phyloP scores from a whole-genome alignment of 768 basidiomycete genomes.

The Termitomyces heimii region DNA sequence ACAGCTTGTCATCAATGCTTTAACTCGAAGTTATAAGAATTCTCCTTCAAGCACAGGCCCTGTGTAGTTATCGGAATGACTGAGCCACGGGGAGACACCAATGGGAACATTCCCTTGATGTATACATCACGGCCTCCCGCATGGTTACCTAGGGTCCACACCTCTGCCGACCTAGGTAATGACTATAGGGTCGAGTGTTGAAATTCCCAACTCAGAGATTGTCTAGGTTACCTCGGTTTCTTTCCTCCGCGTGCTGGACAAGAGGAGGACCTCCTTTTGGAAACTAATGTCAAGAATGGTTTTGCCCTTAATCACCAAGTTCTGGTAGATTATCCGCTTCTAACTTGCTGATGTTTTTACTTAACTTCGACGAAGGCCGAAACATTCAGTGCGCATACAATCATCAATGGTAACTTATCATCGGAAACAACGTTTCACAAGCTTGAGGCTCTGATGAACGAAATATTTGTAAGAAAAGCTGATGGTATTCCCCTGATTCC shows the following conservation, averaged over 20 bases:
- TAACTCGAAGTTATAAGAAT: neutral
- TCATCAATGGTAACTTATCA: conserved; percentile 45
- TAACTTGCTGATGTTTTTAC: neutral
- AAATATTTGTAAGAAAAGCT: conserved; percentile 60
- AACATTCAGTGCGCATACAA: conserved; percentile 52
- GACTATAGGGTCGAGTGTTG: neutral
- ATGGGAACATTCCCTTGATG: conserved; percentile 31
- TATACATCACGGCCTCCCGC: conserved; percentile 65
- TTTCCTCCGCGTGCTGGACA: conserved; percentile 70
- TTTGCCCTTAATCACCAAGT: conserved; percentile 49
- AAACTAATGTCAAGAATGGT: conserved; percentile 60
- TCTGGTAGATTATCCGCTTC: conserved; percentile 33
- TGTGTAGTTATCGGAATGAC: conserved; percentile 21
- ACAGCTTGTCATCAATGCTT: conserved; percentile 1
- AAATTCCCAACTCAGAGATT: neutral
- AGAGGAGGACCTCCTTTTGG: conserved; percentile 69
- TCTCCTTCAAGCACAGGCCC: neutral
- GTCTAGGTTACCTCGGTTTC: conserved; percentile 67
- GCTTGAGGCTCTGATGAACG: conserved; percentile 71
- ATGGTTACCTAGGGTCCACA: conserved; percentile 69
- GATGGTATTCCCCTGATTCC: conserved; percentile 54
- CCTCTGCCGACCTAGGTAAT: conserved; percentile 64
- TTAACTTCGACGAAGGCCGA: conserved; percentile 42
- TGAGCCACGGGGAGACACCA: conserved; percentile 28
- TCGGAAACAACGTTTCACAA: conserved; percentile 47